phyloP scores from a whole-genome alignment of 2,329 filamentous ascomycete species.

The Alternaria brassicicola region DNA sequence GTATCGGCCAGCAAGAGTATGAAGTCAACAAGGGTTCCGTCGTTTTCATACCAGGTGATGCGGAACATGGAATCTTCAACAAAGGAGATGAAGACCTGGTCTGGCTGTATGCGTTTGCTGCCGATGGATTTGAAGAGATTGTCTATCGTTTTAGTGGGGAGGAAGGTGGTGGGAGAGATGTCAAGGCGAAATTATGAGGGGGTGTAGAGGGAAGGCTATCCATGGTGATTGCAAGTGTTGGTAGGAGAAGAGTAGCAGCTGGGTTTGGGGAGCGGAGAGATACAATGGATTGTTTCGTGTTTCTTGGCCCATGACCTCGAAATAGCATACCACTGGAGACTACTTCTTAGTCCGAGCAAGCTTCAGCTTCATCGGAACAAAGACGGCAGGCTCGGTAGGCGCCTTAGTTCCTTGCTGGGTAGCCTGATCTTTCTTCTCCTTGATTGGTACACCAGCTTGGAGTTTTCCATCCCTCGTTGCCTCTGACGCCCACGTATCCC shows the following conservation, averaged over 20 bases:
- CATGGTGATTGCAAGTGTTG: neutral
- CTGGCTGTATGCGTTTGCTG: conserved; percentile 53
- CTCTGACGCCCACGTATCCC: neutral
- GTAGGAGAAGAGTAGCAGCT: neutral
- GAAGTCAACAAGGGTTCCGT: conserved; percentile 43
- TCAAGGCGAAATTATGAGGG: neutral
- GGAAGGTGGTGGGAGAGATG: neutral
- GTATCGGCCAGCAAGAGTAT: conserved; percentile 46
- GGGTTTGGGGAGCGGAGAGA: neutral
- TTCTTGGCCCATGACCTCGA: neutral
- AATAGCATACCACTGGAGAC: too few relatives aligned
- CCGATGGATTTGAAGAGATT: conserved; percentile 48
- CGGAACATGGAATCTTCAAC: conserved; percentile 50
- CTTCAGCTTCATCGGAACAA: neutral
- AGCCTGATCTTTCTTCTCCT: neutral
- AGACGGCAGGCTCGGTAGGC: neutral
- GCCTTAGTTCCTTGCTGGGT: neutral
- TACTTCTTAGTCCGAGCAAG: neutral
- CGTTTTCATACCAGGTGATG: conserved; percentile 53
- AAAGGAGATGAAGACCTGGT: conserved; percentile 34
- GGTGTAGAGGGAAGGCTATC: neutral
- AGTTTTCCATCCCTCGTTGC: neutral
- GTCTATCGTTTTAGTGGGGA: conserved; percentile 46
- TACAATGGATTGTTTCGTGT: neutral
- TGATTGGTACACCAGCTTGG: neutral